Base-by-base conservation (phyloP, 345 rosid species). In the Pugionium dolabratum region DNA sequence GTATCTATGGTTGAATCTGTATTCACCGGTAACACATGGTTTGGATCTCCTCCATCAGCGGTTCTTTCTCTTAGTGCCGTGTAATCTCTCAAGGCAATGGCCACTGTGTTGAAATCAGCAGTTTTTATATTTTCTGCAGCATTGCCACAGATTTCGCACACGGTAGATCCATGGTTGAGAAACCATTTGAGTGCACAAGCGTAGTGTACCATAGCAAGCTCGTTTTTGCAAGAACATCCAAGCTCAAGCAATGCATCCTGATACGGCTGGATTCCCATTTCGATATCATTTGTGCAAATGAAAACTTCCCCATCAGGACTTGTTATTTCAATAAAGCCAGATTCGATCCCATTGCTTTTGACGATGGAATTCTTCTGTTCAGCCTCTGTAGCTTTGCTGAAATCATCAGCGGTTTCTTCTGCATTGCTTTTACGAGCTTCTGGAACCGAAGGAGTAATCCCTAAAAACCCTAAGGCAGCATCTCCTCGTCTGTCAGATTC, bases 171-270 rank as follows among this genome's bases (percentile, higher is more conserved):
- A 64, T 86, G 97, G 78, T 82, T 93, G 54, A 93, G 84, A 77
- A 93, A 93, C 98, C 98, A 93, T 73, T 93, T 93, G 36, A 93
- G 89, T 5, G 97, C 98, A 57, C 97, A 93, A 2, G 97, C 88
- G 66, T 90, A 93, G 70, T 90, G 98, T 27, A 93, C 98, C 10
- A 87, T 72, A 33, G 91, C 93, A 62, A 93, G 96, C 73, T 93
- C 97, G 41, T 72, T 86, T 79, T 88, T 93, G 79, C 98, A 93
- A 41, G 85, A 86, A 76, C 98, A 93, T 31, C 98, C 98, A 50
- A 93, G 98, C 79, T 83, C 96, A 70, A 87, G 70, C 64, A 90
- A 71, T 4, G 81, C 40, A 42, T 86, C 88, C 53, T 75, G 81
- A 37, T 75, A 79, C 50, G 47, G 75, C 62, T 58, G 76, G 7